Conservation (phyloP, 2,329 filamentous ascomycete species). For the Ascochyta koolunga region DNA sequence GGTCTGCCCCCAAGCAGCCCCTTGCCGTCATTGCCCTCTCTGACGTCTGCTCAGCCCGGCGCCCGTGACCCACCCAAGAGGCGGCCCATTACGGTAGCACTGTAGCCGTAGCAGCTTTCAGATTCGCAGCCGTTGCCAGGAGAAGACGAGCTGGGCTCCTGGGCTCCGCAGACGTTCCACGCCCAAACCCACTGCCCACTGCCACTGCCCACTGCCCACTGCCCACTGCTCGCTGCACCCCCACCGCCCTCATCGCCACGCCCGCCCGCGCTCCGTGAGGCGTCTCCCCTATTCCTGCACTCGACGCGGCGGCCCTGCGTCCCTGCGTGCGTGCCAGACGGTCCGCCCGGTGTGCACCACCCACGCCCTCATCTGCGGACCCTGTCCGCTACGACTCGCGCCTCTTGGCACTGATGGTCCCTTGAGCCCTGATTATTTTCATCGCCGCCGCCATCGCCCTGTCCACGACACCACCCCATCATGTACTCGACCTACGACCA, state of each 20-base stretch:
- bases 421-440: conserved; percentile 34
- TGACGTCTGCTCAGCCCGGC: conserved; percentile 24
- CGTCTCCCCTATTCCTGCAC: conserved; percentile 22
- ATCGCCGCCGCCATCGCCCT: conserved; percentile 21
- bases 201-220: too few relatives aligned
- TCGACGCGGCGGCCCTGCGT: background rate
- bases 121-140: background rate
- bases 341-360: conserved; percentile 1
- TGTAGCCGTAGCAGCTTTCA: background rate
- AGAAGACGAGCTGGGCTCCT: conserved; percentile 34
- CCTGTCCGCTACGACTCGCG: conserved; percentile 20
- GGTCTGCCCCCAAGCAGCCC: conserved; percentile 1
- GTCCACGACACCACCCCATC: conserved; percentile 27
- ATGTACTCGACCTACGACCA: conserved; percentile 49
- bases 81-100: conserved; percentile 15
- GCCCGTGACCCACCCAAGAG: conserved; percentile 26
- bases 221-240: too few relatives aligned
- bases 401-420: conserved; percentile 13
- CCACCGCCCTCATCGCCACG: conserved; percentile 27
- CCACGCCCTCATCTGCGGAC: conserved; percentile 23
- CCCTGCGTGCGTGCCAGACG: background rate
- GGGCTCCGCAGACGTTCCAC: conserved; percentile 26
- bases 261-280: conserved; percentile 24
- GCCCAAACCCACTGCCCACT: conserved; percentile 7
- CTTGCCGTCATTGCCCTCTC: conserved; percentile 15